A percentile compares a stretch with the other conserved stretches of the same genome.
Conservation (phyloP, 2,329 filamentous ascomycete genomes). For the Lomentospora prolificans region DNA sequence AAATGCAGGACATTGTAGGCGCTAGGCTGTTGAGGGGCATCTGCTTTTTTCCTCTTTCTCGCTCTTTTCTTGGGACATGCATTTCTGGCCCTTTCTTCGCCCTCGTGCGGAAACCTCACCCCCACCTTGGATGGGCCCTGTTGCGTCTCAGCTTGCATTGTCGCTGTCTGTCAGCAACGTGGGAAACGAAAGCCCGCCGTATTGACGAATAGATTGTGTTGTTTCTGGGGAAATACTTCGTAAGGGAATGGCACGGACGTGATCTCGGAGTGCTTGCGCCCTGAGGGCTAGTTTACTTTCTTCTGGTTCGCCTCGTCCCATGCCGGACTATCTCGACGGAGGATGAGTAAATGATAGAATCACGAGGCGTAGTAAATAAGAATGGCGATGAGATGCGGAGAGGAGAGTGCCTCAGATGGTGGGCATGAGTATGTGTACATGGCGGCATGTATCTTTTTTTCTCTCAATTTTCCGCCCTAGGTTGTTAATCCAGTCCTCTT, state of each 20-base stretch:
- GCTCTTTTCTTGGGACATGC: background rate
- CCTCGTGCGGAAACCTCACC: background rate
- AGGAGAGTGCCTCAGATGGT: background rate
- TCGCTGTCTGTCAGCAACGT: background rate
- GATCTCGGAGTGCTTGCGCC: too few relatives aligned
- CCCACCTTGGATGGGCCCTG: background rate
- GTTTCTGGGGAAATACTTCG: too few relatives aligned
- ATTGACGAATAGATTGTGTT: background rate
- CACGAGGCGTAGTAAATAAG: background rate
- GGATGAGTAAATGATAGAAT: background rate
- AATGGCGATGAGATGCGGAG: background rate
- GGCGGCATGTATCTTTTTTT: background rate
- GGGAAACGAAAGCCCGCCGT: background rate
- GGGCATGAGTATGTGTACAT: background rate
- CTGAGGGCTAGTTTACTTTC: too few relatives aligned
- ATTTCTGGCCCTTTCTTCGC: background rate
- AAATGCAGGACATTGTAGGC: background rate
- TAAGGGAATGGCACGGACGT: too few relatives aligned
- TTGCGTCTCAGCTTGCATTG: background rate
- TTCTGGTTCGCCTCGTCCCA: background rate
- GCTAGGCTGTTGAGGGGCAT: background rate
- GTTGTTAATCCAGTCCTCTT: too few relatives aligned
- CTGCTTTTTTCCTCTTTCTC: too few relatives aligned
- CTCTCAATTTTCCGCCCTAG: too few relatives aligned
- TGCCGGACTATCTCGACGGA: background rate